phyloP scores from a whole-genome alignment of 495 filamentous ascomycete genomes.

The Penicillium manginii region DNA sequence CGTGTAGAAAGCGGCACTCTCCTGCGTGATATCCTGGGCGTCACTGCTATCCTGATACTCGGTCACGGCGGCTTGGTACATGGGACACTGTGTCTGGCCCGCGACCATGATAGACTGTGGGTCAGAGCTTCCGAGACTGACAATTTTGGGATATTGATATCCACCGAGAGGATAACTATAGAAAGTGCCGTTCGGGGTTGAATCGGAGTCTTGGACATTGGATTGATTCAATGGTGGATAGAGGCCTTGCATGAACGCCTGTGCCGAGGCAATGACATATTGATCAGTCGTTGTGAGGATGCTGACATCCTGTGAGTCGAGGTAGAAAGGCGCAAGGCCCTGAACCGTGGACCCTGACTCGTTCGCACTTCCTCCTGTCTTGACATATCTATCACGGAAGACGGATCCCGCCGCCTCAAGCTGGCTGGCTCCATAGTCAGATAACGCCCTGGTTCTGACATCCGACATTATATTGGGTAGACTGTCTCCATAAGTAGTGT shows the following conservation, averaged over 20 bases:
- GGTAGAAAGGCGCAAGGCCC: conserved; percentile 43
- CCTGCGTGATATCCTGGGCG: conserved; percentile 37
- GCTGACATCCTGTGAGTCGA: conserved; percentile 51
- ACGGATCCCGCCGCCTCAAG: conserved; percentile 61
- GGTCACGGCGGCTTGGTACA: conserved; percentile 37
- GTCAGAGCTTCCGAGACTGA: conserved; percentile 53
- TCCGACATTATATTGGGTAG: conserved; percentile 57
- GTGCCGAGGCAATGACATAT: conserved; percentile 61
- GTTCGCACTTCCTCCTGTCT: conserved; percentile 41
- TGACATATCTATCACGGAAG: conserved; percentile 64
- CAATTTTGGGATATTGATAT: conserved; percentile 73
- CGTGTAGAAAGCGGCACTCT: conserved; percentile 55
- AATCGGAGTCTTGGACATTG: conserved; percentile 42
- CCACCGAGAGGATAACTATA: conserved; percentile 64
- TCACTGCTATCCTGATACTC: conserved; percentile 45
- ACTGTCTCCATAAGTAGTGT: conserved; percentile 73
- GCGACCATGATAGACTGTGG: conserved; percentile 61
- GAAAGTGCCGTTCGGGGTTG: conserved; percentile 58
- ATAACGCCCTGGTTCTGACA: conserved; percentile 55
- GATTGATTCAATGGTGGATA: conserved; percentile 67
- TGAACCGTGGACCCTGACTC: conserved; percentile 40
- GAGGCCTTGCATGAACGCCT: conserved; percentile 79
- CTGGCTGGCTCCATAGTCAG: conserved; percentile 69
- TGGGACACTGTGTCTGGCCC: conserved; percentile 59
- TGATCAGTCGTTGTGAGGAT: conserved; percentile 52